Base-by-base conservation (phyloP, 2,329 filamentous ascomycete species). In the Neoascochyta sp. region DNA sequence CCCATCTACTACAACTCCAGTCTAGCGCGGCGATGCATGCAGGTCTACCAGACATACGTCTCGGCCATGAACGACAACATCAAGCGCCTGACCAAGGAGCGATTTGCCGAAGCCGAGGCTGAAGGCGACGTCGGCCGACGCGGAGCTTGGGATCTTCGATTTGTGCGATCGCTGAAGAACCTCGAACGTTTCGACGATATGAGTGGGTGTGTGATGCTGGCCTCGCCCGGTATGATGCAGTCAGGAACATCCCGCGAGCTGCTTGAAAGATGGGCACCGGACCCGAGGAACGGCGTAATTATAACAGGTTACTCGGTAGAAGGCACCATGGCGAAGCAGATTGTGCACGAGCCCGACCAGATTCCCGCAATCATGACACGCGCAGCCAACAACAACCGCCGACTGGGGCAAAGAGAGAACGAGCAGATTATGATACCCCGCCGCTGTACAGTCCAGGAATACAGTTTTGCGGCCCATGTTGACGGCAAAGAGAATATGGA, bases 41-140 rank as follows among this genome's bases (percentile, higher is more conserved):
- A 95, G 16, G 88, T 96, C 3, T 98, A 98, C 59, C 92, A 96
- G 62, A 98, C 92, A 2, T 98, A 96, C 54, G 87, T 96, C 27
- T 87, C 89, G 27, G 88, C 89, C 32, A 98, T 98, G 92, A 98
- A 98, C 60, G 90, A 96, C 56, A 96, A 95, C 53, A 96, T 98
- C 70, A 95, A 95, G 63, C 79, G 86, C 8, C 76, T 95, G n/a
- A 95, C 95, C 65, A 76, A 84, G 30, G 88, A 93, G 63, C 80
- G 87, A 26, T 93, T 95, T 79, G 87, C 86, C 4, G 87, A 94
- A 60, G 86, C 87, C 7, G 86, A 94, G 60, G 82, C 83, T 0
- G 81, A 80, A 18, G 85, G 86, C 7, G 84, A 88, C 45, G 75
- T 74, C 3, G 75, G 76, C 5, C 80, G 78, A 6, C 89, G 85